Evolutionary conservation across 371 early-diverging fungal genomes (phyloP).

Genomic region (Gilbertella persicaria): DNA sequence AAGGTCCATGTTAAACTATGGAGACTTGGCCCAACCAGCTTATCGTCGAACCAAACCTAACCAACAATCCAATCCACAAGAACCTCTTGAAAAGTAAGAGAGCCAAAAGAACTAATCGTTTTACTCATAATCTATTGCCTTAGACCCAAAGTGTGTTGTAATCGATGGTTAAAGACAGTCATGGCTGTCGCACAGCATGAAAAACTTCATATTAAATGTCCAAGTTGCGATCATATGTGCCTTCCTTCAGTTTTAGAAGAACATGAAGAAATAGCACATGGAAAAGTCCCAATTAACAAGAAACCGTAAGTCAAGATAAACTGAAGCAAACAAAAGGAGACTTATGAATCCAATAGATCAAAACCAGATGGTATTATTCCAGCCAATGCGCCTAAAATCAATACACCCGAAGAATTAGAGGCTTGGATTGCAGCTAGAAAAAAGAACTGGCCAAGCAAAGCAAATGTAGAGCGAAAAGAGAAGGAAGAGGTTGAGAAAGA

Average conservation of each 20-base stretch:
- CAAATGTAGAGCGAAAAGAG: slow-evolving; percentile 56
- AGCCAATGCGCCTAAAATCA: slow-evolving; percentile 45
- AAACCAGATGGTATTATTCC: slow-evolving; percentile 48
- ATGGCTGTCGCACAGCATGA: slow-evolving; percentile 33
- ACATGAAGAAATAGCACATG: slow-evolving; percentile 36
- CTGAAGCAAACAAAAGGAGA: not conserved
- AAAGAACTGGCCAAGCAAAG: slow-evolving; percentile 65
- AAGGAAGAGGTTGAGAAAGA: slow-evolving; percentile 29
- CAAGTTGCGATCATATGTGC: slow-evolving; percentile 31
- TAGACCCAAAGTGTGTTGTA: slow-evolving; percentile 33
- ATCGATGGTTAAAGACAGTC: slow-evolving; percentile 27
- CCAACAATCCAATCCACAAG: not conserved
- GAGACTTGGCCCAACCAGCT: slow-evolving; percentile 12
- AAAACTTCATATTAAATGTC: slow-evolving; percentile 37
- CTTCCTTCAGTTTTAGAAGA: slow-evolving; percentile 26
- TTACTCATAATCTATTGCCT: not conserved
- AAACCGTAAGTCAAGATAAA: slow-evolving; percentile 13
- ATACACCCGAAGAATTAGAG: slow-evolving; percentile 63
- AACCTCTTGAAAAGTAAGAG: slow-evolving; percentile 6
- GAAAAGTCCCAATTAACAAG: slow-evolving; percentile 22
- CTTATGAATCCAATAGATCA: slow-evolving; percentile 9
- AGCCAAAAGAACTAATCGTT: too few relatives aligned
- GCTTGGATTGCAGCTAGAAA: slow-evolving; percentile 73
- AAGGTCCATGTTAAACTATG: slow-evolving; percentile 18
- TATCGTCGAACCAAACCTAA: not conserved